Percentiles rank a stretch among this genome's conserved stretches.
Conservation (phyloP, 306 rosid species). For the Vigna hirtella region DNA sequence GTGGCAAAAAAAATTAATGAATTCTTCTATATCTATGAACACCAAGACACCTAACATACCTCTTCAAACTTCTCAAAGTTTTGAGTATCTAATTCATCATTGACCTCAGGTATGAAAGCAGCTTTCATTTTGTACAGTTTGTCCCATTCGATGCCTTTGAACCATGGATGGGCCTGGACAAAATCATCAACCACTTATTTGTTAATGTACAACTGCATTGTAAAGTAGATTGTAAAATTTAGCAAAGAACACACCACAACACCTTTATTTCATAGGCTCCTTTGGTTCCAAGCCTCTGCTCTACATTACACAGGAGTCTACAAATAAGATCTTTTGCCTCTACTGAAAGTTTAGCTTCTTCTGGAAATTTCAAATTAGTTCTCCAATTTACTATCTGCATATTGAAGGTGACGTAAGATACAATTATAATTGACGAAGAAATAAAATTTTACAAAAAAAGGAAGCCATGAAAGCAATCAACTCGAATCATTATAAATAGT, state of each 20-base stretch:
- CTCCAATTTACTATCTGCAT: slow-evolving; percentile 88
- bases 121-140: slow-evolving; percentile 84
- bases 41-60: slow-evolving; percentile 52
- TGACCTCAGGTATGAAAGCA: slow-evolving; percentile 87
- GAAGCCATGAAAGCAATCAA: slow-evolving; percentile 2
- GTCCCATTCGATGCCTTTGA: slow-evolving; percentile 79
- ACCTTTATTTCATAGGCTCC: slow-evolving; percentile 92
- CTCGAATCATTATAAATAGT: background rate
- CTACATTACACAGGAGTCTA: slow-evolving; percentile 87
- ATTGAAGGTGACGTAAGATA: slow-evolving; percentile 27
- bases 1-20: slow-evolving; percentile 42
- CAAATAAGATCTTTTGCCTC: slow-evolving; percentile 88
- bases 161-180: slow-evolving; percentile 88
- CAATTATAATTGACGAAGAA: slow-evolving; percentile 6
- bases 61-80: slow-evolving; percentile 91
- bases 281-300: slow-evolving; percentile 83
- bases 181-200: slow-evolving; percentile 38
- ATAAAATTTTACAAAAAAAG: background rate
- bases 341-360: slow-evolving; percentile 72
- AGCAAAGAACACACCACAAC: slow-evolving; percentile 68
- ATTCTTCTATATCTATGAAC: slow-evolving; percentile 28
- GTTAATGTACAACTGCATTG: slow-evolving; percentile 32
- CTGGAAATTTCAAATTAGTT: slow-evolving; percentile 80
- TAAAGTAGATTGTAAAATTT: slow-evolving; percentile 45
- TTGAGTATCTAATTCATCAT: slow-evolving; percentile 86